Percentiles rank a stretch among this genome's conserved stretches.
Evolutionary conservation across 2,329 filamentous ascomycete genomes (phyloP).

Genomic region (Fusarium luffae): DNA sequence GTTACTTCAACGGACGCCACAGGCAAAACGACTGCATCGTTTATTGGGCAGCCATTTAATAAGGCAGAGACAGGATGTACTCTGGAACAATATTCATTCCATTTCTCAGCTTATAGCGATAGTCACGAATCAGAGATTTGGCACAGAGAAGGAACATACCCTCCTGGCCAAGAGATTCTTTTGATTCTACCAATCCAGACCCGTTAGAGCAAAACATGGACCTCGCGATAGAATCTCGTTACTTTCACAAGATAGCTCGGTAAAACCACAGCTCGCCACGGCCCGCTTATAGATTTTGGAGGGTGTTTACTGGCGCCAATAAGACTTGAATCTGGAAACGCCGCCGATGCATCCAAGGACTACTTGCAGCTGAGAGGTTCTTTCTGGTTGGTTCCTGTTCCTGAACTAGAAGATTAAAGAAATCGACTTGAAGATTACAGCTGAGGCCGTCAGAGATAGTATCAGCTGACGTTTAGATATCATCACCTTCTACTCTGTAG

Average conservation of each 20-base stretch:
- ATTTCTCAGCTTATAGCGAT: neutral
- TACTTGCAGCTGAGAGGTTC: constrained; percentile 11
- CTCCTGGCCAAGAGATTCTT: too few relatives aligned
- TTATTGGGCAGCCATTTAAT: constrained; percentile 21
- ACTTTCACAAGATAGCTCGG: constrained; percentile 20
- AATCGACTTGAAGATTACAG: neutral
- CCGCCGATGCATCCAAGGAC: constrained; percentile 21
- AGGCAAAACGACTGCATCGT: constrained; percentile 11
- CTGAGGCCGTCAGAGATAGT: neutral
- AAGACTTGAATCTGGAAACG: constrained; percentile 11
- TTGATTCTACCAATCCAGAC: neutral
- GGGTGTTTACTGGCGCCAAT: constrained; percentile 22
- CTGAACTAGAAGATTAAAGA: constrained; percentile 8
- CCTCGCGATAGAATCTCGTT: neutral
- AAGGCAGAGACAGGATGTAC: constrained; percentile 3
- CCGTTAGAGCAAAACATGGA: neutral
- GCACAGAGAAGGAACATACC: neutral
- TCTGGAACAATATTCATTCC: neutral
- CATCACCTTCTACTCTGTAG: neutral
- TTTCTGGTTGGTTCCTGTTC: constrained; percentile 28
- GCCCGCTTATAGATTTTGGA: constrained; percentile 29
- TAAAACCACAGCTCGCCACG: constrained; percentile 31
- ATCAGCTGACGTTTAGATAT: neutral
- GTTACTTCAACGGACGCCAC: constrained; percentile 33
- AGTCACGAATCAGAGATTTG: too few relatives aligned